A percentile compares a stretch with the other conserved stretches of the same genome.
Conservation (phyloP, 2,329 filamentous ascomycete genomes). For the Ceratocystis huliohia region DNA sequence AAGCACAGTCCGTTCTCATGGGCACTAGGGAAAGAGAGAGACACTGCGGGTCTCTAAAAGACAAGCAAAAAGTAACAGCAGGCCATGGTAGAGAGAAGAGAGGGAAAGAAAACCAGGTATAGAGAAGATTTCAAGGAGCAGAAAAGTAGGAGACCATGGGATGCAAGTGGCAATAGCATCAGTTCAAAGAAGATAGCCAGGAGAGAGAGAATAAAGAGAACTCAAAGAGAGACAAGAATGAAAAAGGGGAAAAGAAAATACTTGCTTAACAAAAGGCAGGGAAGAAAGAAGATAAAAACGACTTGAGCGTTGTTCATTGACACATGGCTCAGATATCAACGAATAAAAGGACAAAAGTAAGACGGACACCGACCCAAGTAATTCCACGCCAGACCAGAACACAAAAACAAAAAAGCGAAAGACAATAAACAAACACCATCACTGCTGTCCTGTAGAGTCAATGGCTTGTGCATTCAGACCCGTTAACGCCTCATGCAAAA, state of each 20-base stretch:
- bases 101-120: slow-evolving; percentile 5
- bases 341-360: slow-evolving; percentile 2
- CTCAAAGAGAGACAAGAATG: neutral
- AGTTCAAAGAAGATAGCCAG: neutral
- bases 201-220: neutral
- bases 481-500: neutral
- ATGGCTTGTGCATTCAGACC: neutral
- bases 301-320: slow-evolving; percentile 18
- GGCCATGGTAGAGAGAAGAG: neutral
- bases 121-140: neutral
- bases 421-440: slow-evolving; percentile 9
- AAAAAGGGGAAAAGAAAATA: neutral
- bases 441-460: slow-evolving; percentile 2
- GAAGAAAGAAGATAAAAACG: slow-evolving; percentile 6
- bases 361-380: neutral
- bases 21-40: neutral
- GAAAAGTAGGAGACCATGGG: neutral
- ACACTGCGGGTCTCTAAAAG: neutral
- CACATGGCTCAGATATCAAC: slow-evolving; percentile 10
- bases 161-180: neutral
- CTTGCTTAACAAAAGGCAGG: slow-evolving; percentile 5
- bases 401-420: slow-evolving; percentile 12
- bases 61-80: neutral
- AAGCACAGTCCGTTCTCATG: neutral
- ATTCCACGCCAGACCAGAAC: slow-evolving; percentile 9